Percentiles rank a stretch among this genome's conserved stretches.
Conservation (phyloP, 768 basidiomycete genomes). For the Polyporus arcularius region DNA sequence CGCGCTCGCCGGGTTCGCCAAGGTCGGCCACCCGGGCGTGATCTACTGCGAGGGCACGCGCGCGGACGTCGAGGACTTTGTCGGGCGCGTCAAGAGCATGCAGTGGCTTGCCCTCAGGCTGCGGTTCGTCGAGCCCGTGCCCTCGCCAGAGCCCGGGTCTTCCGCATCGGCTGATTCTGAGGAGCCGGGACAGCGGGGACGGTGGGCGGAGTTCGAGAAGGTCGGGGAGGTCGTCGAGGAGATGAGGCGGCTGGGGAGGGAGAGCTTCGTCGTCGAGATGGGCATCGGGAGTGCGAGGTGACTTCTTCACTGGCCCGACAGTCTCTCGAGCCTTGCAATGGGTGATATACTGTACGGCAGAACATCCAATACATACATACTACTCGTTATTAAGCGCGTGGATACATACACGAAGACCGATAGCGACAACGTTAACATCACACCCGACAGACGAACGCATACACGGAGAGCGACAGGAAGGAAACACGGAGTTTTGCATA, state of each 20-base stretch:
- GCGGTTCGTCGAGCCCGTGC: constrained; percentile 56
- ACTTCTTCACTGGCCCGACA: too few relatives aligned
- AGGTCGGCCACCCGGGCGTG: constrained; percentile 74
- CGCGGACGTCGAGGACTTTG: constrained; percentile 60
- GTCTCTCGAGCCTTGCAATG: neutral
- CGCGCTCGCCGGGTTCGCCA: constrained; percentile 63
- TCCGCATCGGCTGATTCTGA: neutral
- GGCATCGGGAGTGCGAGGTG: constrained; percentile 53
- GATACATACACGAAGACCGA: neutral
- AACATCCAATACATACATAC: neutral
- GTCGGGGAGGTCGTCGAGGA: constrained; percentile 69
- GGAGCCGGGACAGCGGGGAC: neutral
- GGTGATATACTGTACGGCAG: neutral
- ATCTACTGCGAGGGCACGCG: constrained; percentile 67
- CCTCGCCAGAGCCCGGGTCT: too few relatives aligned
- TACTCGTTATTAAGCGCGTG: neutral
- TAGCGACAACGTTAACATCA: neutral
- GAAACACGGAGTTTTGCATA: neutral
- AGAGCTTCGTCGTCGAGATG: constrained; percentile 59
- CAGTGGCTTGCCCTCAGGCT: constrained; percentile 75
- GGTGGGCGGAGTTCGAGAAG: constrained; percentile 69
- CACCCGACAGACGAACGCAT: constrained; percentile 1
- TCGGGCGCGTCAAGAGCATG: constrained; percentile 68
- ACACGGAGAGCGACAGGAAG: neutral
- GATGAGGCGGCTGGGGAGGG: constrained; percentile 59